phyloP scores from a whole-genome alignment of 306 rosid genomes.

The Gynostemma pentaphyllum region DNA sequence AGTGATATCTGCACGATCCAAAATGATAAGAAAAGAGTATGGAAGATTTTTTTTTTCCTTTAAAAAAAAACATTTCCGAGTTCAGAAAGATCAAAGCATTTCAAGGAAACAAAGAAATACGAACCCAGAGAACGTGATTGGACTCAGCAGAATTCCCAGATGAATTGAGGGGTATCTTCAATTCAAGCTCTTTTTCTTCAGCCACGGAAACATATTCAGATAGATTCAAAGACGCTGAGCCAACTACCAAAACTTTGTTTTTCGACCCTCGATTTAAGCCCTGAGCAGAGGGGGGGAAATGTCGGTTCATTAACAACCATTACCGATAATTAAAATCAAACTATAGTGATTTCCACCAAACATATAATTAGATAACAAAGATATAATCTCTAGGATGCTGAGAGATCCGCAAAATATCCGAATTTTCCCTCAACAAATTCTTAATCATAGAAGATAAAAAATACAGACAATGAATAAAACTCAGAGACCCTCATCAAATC shows the following conservation, averaged over 20 bases:
- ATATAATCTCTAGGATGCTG: background rate
- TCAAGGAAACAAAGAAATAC: constrained; percentile 9
- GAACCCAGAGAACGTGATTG: constrained; percentile 55
- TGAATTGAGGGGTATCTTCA: constrained; percentile 51
- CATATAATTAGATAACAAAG: background rate
- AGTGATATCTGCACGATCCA: constrained; percentile 49
- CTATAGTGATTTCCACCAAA: background rate
- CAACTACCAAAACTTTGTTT: constrained; percentile 55
- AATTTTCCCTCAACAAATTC: background rate
- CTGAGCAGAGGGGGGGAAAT: constrained; percentile 24
- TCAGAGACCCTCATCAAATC: background rate
- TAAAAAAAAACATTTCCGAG: background rate
- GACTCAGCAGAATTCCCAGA: constrained; percentile 39
- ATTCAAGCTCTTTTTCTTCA: constrained; percentile 63
- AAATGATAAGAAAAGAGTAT: background rate
- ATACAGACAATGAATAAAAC: background rate
- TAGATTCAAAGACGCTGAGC: constrained; percentile 71
- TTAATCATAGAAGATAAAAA: background rate
- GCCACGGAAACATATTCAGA: constrained; percentile 66
- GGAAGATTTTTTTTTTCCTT: too few species aligned
- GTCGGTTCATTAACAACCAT: background rate
- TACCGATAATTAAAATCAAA: background rate
- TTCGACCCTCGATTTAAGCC: constrained; percentile 68
- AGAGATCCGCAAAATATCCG: background rate
- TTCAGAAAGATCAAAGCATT: background rate